Evolutionary conservation across 2,329 filamentous ascomycete species (phyloP), one percentile per base, ranked within the genome.

Genomic region (Tolypocladium paradoxum): DNA sequence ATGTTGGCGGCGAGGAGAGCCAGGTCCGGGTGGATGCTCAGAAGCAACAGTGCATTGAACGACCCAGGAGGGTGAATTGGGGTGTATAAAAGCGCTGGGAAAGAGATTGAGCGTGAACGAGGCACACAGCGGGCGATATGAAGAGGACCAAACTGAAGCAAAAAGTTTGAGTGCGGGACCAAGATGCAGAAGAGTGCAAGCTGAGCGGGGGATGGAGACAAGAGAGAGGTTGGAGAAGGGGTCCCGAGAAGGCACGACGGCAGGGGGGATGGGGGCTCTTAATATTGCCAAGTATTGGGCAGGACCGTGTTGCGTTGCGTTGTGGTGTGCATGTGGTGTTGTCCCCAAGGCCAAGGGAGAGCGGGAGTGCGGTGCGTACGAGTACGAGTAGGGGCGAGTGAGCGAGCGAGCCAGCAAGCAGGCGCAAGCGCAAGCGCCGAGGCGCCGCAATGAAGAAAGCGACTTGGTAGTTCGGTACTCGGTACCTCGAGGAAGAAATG

Each of bases 251-350:
- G 31, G 11, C 31, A 35, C 9, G 46, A 35, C 8, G 45, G 33
- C 24, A n/a, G 22, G 48, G 48, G 47, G 48, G 11, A 36, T 11
- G 48, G 35, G 18, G 20, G 48, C 20, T 49, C 48, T 49, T 49
- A 49, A 49, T 49, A 49, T 49, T 49, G 48, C 16, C 48, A 37
- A 35, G 37, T 49, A 49, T 20, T 20, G 48, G 48, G 48, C 48
- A 45, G 20, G 48, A 49, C 34, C 14, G 9, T 46, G 43, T 46
- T n/a, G 14, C 27, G 35, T 27, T 27, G 48, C 4, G 34, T 49
- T 7, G 34, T 49, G 34, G 48, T 27, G 48, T 37, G 48, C 33
- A 34, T 20, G 34, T 35, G 48, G 16, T 31, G 43, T 46, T 9
- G 43, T 46, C 16, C 24, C 24, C 27, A 20, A 46, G 27, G n/a